Evolutionary conservation across 192 early-diverging fungal genomes (phyloP).

Genomic region (Coemansia sp.): DNA sequence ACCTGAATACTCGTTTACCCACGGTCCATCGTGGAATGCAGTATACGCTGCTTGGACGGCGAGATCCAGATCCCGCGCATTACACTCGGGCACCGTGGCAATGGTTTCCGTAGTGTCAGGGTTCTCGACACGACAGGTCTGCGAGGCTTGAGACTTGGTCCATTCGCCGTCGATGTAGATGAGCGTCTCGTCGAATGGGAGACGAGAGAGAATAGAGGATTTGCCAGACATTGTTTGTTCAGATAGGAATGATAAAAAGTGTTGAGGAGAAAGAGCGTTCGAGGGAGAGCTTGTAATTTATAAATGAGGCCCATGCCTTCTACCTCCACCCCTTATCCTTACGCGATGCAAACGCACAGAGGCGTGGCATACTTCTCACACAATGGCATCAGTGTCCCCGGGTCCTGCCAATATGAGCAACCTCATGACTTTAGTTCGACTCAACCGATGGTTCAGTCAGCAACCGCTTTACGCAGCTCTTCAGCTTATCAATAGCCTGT

Average conservation of each 20-base stretch:
- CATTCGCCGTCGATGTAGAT: slow-evolving; percentile 45
- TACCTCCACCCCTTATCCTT: neutral
- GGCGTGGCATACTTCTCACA: neutral
- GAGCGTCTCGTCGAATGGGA: slow-evolving; percentile 39
- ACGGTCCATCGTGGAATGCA: slow-evolving; percentile 48
- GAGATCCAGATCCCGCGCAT: slow-evolving; percentile 31
- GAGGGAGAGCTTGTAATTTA: neutral
- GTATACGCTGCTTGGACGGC: slow-evolving; percentile 46
- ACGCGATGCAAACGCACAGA: neutral
- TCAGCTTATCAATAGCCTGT: slow-evolving; percentile 23
- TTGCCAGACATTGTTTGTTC: neutral
- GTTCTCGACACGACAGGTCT: slow-evolving; percentile 37
- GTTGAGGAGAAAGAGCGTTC: neutral
- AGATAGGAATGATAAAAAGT: neutral
- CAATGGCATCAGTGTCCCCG: neutral
- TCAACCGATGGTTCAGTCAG: neutral
- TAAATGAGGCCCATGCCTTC: neutral
- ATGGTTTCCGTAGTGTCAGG: slow-evolving; percentile 41
- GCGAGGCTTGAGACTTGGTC: slow-evolving; percentile 9
- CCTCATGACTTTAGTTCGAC: neutral
- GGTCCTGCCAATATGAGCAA: neutral
- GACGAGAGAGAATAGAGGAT: slow-evolving; percentile 10
- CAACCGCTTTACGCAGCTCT: neutral
- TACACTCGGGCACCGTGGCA: slow-evolving; percentile 44
- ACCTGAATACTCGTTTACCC: slow-evolving; percentile 50